Conservation (phyloP, 495 filamentous ascomycete genomes). For the Apiosordaria backusii region DNA sequence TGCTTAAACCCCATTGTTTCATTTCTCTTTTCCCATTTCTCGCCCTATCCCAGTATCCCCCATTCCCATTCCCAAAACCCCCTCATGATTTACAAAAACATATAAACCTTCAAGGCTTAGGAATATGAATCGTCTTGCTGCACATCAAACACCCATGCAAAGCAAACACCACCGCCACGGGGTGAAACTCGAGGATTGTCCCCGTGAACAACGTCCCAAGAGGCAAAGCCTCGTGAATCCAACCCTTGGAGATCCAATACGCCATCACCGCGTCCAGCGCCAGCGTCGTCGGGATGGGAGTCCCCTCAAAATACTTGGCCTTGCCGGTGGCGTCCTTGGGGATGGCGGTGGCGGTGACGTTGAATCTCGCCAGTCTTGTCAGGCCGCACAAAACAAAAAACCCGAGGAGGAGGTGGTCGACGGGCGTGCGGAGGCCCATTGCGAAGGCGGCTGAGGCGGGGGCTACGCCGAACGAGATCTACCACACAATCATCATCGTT, state of each 20-base stretch:
- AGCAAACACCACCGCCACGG: conserved; percentile 77
- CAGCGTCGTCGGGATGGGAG: conserved; percentile 88
- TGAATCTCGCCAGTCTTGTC: conserved; percentile 92
- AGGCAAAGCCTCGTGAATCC: conserved; percentile 73
- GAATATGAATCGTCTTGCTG: conserved; percentile 89
- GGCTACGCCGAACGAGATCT: conserved; percentile 95
- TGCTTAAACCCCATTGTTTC: not conserved
- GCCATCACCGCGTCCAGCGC: conserved; percentile 80
- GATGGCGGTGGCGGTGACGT: conserved; percentile 82
- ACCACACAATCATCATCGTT: conserved; percentile 3
- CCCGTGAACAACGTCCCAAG: conserved; percentile 62
- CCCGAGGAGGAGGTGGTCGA: conserved; percentile 80
- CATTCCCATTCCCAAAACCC: not conserved
- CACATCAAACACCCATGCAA: conserved; percentile 88
- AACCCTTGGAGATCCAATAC: conserved; percentile 78
- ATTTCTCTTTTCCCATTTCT: not conserved
- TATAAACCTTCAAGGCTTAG: conserved; percentile 66
- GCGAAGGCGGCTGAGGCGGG: conserved; percentile 86
- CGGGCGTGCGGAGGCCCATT: conserved; percentile 78
- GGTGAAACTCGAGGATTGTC: conserved; percentile 78
- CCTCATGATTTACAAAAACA: not conserved
- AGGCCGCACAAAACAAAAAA: conserved; percentile 95
- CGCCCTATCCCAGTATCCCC: not conserved
- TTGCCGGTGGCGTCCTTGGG: conserved; percentile 92
- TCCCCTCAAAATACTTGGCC: conserved; percentile 91